phyloP scores from a whole-genome alignment of 140 eudicot species.

The Stevia rebaudiana region DNA sequence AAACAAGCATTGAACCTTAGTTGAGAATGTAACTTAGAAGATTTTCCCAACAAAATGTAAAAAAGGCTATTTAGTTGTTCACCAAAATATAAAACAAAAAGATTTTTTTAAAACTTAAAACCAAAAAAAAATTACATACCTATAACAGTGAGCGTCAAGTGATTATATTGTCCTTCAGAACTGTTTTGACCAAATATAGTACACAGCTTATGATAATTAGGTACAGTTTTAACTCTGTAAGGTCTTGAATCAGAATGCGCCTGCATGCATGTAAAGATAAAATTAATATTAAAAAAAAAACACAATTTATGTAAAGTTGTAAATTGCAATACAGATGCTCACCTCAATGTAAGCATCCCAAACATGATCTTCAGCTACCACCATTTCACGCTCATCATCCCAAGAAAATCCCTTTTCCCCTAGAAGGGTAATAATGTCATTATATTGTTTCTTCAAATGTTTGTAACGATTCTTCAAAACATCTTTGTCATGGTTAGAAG shows the following conservation, averaged over 20 bases:
- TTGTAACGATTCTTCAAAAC: conserved; percentile 60
- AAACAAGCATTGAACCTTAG: background rate
- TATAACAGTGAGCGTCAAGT: conserved; percentile 25
- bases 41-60: background rate
- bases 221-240: conserved; percentile 52
- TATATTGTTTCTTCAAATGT: conserved; percentile 46
- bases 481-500: conserved; percentile 43
- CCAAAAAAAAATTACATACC: conserved; percentile 19
- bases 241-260: conserved; percentile 50
- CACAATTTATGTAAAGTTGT: background rate
- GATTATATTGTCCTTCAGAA: conserved; percentile 33
- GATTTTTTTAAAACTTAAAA: background rate
- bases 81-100: background rate
- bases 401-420: conserved; percentile 42
- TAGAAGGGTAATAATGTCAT: conserved; percentile 42
- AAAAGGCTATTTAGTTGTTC: background rate
- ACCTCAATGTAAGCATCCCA: conserved; percentile 65
- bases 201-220: conserved; percentile 42
- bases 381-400: conserved; percentile 50
- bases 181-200: conserved; percentile 36
- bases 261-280: conserved; percentile 24
- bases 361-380: conserved; percentile 46
- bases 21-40: background rate
- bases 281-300: background rate
- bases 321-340: background rate